Evolutionary conservation across 1,139 yeast species (phyloP), one percentile per base, ranked within the genome.

Genomic region (Candida sp.): DNA sequence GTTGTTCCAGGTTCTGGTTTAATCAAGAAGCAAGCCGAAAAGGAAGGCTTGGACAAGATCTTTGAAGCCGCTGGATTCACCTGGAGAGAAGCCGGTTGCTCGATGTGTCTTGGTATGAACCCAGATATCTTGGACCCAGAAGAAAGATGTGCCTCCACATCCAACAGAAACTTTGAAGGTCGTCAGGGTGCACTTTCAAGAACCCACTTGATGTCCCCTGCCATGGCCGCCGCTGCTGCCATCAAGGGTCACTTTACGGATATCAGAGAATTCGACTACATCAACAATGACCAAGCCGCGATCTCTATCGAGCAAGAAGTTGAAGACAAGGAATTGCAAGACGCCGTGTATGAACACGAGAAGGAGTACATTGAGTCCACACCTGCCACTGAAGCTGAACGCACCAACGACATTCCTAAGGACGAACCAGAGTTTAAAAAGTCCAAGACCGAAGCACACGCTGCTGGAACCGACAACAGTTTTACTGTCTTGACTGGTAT

Each of bases 81-180:
- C 63, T 94, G 99, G 99, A 88, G 99, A 78, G 99, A 94, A 77
- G 98, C 99, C 57, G 99, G 99, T 56, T 94, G 99, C 75, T 93
- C 98, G 47, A 94, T 94, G 99, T 94, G 99, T 77, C 83, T 94
- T 54, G 99, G 99, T 73, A 94, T 94, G 99, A 94, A 94, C 75
- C 98, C 98, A 40, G 99, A 94, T 77, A 93, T 94, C 63, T 83
- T 94, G 65, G 85, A 87, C 55, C 98, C 98, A 44, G 84, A 89
- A 67, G 99, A 94, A 73, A 86, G 99, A 75, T 94, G 99, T 78
- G 99, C 99, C 5, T 93, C 98, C 25, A 94, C 99, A 31, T 93
- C 98, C 30, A 94, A 94, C 80, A 89, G 99, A 82, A 94, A 94
- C 78, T 94, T 94, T 69, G 98, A 94, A 74, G 99, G 99, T 63